Evolutionary conservation across 345 rosid genomes (phyloP).

Genomic region (Viola odorata): DNA sequence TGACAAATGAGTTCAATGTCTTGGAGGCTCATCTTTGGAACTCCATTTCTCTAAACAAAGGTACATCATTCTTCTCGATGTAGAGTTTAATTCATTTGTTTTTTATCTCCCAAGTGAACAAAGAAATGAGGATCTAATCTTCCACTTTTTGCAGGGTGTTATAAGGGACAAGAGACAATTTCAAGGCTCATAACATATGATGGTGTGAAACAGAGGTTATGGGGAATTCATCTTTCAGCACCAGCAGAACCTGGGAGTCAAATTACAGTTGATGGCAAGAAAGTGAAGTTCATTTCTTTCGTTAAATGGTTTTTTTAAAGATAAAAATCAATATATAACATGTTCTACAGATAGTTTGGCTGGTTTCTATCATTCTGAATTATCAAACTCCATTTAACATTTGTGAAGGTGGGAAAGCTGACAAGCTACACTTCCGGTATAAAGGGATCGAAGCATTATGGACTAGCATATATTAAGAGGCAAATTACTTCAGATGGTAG

Average conservation of each 20-base stretch:
- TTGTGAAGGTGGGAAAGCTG: constrained; percentile 59
- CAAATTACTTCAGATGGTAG: constrained; percentile 44
- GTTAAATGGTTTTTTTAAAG: too few species aligned
- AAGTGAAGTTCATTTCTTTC: constrained; percentile 32
- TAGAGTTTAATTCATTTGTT: not conserved
- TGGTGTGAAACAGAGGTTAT: constrained; percentile 76
- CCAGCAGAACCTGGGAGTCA: constrained; percentile 69
- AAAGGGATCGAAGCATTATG: constrained; percentile 46
- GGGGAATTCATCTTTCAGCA: constrained; percentile 70
- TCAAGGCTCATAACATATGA: constrained; percentile 79
- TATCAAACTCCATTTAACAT: not conserved
- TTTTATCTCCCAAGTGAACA: too few species aligned
- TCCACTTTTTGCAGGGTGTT: constrained; percentile 53
- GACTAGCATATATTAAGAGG: constrained; percentile 72
- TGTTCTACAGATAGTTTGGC: too few species aligned
- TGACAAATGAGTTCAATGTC: constrained; percentile 73
- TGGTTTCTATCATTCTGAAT: too few species aligned
- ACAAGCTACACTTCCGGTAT: constrained; percentile 62
- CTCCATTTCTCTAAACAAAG: constrained; percentile 74
- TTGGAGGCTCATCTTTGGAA: constrained; percentile 91
- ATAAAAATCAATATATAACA: too few species aligned
- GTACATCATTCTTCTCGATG: constrained; percentile 27
- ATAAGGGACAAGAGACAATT: constrained; percentile 89
- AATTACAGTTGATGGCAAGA: constrained; percentile 59
- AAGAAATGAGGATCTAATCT: too few species aligned